Conservation (phyloP, 192 early-diverging fungal species). For the Helicostylum pulchrum region DNA sequence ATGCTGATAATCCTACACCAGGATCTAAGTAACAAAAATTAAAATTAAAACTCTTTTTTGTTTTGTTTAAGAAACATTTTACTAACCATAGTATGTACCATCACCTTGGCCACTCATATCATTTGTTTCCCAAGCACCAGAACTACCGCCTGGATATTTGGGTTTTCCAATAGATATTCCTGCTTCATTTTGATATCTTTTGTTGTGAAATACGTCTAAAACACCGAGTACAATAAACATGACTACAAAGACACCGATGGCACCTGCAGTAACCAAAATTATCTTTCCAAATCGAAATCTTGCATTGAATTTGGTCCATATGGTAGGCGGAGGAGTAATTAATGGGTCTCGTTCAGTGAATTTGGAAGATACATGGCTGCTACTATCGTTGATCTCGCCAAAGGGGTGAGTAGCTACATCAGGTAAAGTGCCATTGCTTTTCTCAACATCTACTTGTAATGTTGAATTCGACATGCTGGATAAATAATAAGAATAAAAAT, state of each 20-base stretch:
- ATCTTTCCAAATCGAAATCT: conserved; percentile 14
- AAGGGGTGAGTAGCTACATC: background rate
- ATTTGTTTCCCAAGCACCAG: conserved; percentile 23
- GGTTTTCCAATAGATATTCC: conserved; percentile 25
- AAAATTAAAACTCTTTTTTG: background rate
- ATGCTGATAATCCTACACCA: conserved; percentile 30
- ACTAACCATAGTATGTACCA: conserved; percentile 49
- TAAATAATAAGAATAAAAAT: background rate
- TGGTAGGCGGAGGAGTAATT: conserved; percentile 16
- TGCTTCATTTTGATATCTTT: conserved; percentile 1
- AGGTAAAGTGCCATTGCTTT: background rate
- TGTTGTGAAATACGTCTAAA: conserved; percentile 19
- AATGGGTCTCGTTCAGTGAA: conserved; percentile 12
- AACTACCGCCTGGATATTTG: conserved; percentile 27
- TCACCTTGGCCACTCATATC: conserved; percentile 41
- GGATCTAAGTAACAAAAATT: conserved; percentile 16
- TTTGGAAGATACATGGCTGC: background rate
- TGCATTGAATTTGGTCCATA: conserved; percentile 23
- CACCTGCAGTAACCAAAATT: conserved; percentile 10
- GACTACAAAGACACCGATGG: conserved; percentile 13
- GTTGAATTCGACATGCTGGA: conserved; percentile 1
- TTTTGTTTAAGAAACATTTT: background rate
- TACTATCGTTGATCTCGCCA: background rate
- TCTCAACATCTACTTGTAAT: background rate
- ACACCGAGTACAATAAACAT: conserved; percentile 29